These are phyloP conservation scores for Penicillium sp. DNA, from an alignment of 2,329 filamentous ascomycete genomes.

Conservation along the genomic window DNA sequence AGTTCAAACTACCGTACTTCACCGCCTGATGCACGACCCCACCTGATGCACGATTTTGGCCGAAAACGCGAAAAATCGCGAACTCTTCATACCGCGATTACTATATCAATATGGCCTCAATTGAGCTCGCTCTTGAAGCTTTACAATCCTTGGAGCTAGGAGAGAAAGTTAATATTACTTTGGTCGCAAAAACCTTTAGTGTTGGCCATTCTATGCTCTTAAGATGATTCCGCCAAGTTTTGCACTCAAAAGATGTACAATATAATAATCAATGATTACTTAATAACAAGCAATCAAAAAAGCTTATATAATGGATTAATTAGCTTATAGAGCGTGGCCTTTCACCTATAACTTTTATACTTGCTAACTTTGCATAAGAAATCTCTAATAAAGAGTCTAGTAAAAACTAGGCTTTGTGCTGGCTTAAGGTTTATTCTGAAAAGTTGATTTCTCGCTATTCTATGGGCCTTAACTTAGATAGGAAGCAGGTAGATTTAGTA, in stretches of 20 bases:
- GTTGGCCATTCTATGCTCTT: background rate
- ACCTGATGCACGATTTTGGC: background rate
- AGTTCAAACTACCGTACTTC: too few relatives aligned
- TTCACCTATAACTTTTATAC: background rate
- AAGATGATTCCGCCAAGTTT: too few relatives aligned
- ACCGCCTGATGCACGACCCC: background rate
- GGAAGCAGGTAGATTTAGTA: constrained; percentile 2
- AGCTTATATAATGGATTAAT: constrained; percentile 1
- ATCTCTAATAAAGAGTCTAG: background rate
- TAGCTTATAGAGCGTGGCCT: background rate
- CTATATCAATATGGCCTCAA: background rate
- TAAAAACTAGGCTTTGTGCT: background rate
- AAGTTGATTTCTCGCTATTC: background rate
- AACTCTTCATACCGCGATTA: background rate
- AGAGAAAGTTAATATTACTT: background rate
- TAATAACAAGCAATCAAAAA: too few relatives aligned
- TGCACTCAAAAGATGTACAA: too few relatives aligned
- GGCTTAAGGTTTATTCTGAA: background rate
- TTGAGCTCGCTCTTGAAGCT: constrained; percentile 1
- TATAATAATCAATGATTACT: too few relatives aligned
- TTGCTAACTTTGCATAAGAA: background rate
- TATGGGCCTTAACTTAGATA: background rate
- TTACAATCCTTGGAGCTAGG: background rate
- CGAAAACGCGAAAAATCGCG: background rate
- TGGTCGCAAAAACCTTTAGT: background rate